These are phyloP conservation scores for Vigna trinervia DNA, from an alignment of 306 rosid species.

Conservation along the genomic window DNA sequence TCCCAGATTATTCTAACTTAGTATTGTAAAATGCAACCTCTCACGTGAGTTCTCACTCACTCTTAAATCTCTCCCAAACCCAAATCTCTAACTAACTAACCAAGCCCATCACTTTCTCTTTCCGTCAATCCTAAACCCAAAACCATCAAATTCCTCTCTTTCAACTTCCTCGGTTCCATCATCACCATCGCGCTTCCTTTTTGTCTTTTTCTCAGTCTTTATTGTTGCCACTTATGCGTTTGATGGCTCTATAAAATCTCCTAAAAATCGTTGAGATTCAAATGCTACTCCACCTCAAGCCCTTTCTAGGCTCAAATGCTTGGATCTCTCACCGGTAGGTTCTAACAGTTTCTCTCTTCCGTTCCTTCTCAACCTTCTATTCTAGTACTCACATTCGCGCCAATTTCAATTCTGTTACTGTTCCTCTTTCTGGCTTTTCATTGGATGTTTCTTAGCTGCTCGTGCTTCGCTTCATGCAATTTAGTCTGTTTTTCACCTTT, in stretches of 20 bases:
- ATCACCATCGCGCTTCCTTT: conserved; percentile 25
- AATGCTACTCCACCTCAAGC: conserved; percentile 47
- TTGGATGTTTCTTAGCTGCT: conserved; percentile 1
- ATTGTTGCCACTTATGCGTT: conserved; percentile 17
- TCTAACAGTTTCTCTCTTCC: neutral
- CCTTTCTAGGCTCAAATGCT: conserved; percentile 51
- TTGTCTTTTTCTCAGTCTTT: conserved; percentile 18
- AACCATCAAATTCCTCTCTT: conserved; percentile 50
- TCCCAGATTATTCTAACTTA: conserved; percentile 43
- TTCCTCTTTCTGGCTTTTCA: neutral
- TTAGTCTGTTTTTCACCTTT: neutral
- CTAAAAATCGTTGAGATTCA: conserved; percentile 55
- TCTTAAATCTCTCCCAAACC: neutral
- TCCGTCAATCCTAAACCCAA: conserved; percentile 54
- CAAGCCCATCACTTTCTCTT: conserved; percentile 63
- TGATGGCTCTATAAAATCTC: conserved; percentile 2
- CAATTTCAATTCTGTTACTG: conserved; percentile 41
- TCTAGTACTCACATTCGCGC: conserved; percentile 32
- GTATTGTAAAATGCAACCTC: conserved; percentile 1
- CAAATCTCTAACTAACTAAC: neutral
- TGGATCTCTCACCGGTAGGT: conserved; percentile 68
- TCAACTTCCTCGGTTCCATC: conserved; percentile 47
- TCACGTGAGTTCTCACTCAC: conserved; percentile 72
- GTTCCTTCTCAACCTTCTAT: neutral
- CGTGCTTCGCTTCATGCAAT: neutral